Evolutionary conservation across 1,139 yeast genomes (phyloP), one percentile per base, ranked within the genome.

Genomic region (Protomyces gravidus): DNA sequence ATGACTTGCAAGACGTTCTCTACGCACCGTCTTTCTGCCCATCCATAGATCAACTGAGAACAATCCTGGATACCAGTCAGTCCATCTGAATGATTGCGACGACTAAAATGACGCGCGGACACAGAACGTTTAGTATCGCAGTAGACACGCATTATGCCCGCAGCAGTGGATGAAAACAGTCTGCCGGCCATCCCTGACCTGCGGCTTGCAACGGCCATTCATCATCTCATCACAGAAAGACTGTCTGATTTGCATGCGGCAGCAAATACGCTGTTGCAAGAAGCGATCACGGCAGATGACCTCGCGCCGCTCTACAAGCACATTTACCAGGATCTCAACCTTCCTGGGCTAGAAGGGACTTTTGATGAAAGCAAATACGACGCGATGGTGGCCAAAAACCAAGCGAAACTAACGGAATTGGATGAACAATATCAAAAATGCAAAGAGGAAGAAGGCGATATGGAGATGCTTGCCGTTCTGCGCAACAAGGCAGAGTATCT

Each of bases 251-350:
- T 76, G 67, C 76, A 73, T 15, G 75, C 72, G 46, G 49, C 51
- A 15, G 72, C 85, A 33, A 71, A 76, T 57, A 68, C 72, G 32
- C 78, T 79, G 51, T 76, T 90, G 59, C 67, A 80, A 53, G 75
- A 73, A 40, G 75, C 80, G 53, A 83, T 92, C 69, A 78, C 78
- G 65, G 74, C 76, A 32, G 81, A 84, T 51, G 77, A 82, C 65
- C 78, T 89, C 77, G 96, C 89, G 0, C 95, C 97, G n/a, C 86
- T 88, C 70, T 92, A 89, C 73, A 75, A 82, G 67, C 80, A 84
- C 69, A 76, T 92, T 60, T 79, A 79, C 66, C 74, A 79, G 46
- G 84, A 83, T 61, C 63, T 65, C 27, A 63, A 63, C 30, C 60
- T 76, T 32, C 64, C 71, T 11, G 69, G 70, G 3, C 61, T 77